Conservation (phyloP, 1,284 basidiomycete species). For the Pholiota adiposa region DNA sequence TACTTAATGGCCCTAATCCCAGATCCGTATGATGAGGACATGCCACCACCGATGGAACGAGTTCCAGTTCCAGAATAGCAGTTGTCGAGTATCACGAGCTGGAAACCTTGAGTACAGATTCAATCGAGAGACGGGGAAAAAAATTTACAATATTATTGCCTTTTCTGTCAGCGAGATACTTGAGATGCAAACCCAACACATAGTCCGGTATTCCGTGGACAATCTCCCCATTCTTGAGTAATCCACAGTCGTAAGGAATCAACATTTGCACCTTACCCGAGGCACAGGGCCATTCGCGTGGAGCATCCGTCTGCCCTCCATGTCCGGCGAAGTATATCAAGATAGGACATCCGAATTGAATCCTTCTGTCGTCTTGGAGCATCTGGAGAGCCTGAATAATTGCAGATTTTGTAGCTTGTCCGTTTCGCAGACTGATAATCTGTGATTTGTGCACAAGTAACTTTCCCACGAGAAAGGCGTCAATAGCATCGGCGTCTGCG, state of each 20-base stretch:
- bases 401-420: neutral
- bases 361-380: neutral
- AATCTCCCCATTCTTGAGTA: neutral
- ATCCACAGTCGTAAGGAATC: constrained; percentile 7
- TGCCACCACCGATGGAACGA: neutral
- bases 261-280: constrained; percentile 3
- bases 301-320: neutral
- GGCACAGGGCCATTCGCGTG: neutral
- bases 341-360: constrained; percentile 1
- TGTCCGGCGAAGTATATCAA: constrained; percentile 14
- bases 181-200: neutral
- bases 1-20: neutral
- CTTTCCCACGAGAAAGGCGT: neutral
- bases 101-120: neutral
- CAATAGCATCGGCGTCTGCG: constrained; percentile 10
- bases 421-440: constrained; percentile 7
- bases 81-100: constrained; percentile 8
- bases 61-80: constrained; percentile 2
- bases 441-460: neutral
- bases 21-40: neutral
- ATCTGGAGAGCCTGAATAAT: neutral
- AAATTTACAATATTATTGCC: constrained; percentile 12
- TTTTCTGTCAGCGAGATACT: neutral
- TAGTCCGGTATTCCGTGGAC: constrained; percentile 8
- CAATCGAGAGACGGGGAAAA: neutral